These are phyloP conservation scores for Xerocomus spinulosus DNA, from an alignment of 768 basidiomycete species.

Conservation along the genomic window DNA sequence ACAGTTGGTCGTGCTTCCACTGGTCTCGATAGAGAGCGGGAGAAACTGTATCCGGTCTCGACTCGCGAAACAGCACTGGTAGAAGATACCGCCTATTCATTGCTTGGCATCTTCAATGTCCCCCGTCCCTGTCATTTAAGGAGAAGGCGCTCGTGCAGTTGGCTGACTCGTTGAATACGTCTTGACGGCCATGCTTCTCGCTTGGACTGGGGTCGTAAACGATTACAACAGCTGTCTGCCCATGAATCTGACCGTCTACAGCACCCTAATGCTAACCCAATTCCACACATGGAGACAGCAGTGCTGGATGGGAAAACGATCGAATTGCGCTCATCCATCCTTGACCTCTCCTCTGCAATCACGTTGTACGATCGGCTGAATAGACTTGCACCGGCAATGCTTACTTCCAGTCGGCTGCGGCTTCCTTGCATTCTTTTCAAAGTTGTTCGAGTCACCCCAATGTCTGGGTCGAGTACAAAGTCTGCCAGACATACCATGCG, in stretches of 20 bases:
- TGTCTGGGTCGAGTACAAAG: background rate
- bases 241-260: background rate
- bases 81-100: conserved; percentile 13
- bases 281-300: background rate
- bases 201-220: conserved; percentile 11
- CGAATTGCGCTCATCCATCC: background rate
- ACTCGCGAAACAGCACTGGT: conserved; percentile 1
- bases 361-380: background rate
- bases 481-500: background rate
- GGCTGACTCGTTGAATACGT: conserved; percentile 15
- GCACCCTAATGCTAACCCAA: background rate
- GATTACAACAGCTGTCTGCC: conserved; percentile 6
- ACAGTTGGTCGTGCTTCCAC: conserved; percentile 1
- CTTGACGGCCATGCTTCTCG: conserved; percentile 7
- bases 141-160: conserved; percentile 9
- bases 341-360: background rate
- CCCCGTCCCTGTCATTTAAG: conserved; percentile 8
- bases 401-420: conserved; percentile 1
- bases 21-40: conserved; percentile 13
- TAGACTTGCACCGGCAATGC: background rate
- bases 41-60: conserved; percentile 16
- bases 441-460: background rate
- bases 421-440: conserved; percentile 1
- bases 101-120: conserved; percentile 11
- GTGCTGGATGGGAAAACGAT: background rate